Evolutionary conservation across 192 early-diverging fungal genomes (phyloP), one percentile per base, ranked within the genome.

Genomic region (Lunasporangiospora selenospora): DNA sequence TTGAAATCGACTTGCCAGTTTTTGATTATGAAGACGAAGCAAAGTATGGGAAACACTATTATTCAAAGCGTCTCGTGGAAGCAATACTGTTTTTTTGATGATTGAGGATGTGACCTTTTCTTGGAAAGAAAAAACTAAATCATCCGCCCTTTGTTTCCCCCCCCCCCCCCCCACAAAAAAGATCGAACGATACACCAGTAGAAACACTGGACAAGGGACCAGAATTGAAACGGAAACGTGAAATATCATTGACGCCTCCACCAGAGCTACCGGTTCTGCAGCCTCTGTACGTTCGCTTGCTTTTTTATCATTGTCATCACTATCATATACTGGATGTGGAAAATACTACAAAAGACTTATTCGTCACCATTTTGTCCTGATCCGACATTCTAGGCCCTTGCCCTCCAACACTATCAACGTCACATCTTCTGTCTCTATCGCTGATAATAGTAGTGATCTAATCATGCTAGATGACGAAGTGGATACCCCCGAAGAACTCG

Each of bases 191-290:
- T 29, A 52, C 63, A 33, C 54, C 49, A 26, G 21, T 27, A 21
- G 33, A 52, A 32, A 53, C 50, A 8, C 43, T 42, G 9, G 47
- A 56, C 8, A 29, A 21, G 7, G 33, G 10, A 11, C 34, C 41
- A 16, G 43, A 50, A 41, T 24, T 10, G 6, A 75, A 65, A 27
- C 50, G 51, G 46, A 61, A 62, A 40, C 77, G 82, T 3, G 79
- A 80, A 36, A 29, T 79, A 7, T 84, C 82, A 15, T 51, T 84
- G 23, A 84, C 82, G 26, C 82, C 82, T 16, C 82, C 82, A 30
- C 82, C 81, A 51, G 59, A 55, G 38, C 27, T 34, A 21, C 65
- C 53, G 7, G 44, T 12, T 10, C 32, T 40, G 39, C 43, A 27
- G 15, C 31, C 24, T 24, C 19, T n/a, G n/a, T n/a, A n/a, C n/a